Evolutionary conservation across 768 basidiomycete species (phyloP), one percentile per base, ranked within the genome.

Genomic region (Melanogaster broomeanus): DNA sequence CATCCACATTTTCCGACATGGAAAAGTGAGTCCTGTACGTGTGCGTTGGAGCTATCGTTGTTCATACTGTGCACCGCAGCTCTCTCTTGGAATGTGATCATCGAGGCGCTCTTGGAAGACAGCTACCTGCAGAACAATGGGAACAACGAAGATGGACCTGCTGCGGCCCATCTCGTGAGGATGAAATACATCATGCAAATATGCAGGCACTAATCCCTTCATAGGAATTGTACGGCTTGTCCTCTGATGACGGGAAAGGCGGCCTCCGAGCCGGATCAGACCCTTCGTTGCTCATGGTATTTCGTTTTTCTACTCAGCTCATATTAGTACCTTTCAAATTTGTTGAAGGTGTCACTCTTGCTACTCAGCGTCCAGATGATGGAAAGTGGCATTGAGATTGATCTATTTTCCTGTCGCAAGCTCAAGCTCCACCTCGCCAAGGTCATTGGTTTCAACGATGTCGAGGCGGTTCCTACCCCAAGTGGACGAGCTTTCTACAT

Each of bases 1-100:
- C 82, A 75, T n/a, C 74, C 85, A 0, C 79, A 87, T 67, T 85
- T 89, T 65, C 78, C 85, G 16, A 64, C 57, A 13, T 90, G 88
- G 88, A 73, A 74, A 77, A 75, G 88, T 87, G 57, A 45, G 66
- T 48, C 6, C 22, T n/a, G 5, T 30, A 16, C 11, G 16, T 42
- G 15, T n/a, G 30, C 13, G 25, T n/a, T 42, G 27, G 27, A 7
- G 16, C 16, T 9, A 28, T 48, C 25, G 12, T 31, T 31, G 12
- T 46, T 49, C 41, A 21, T 48, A 27, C 19, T 16, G 35, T 21
- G 10, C 21, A 48, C 40, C 21, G 2, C 49, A 89, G 87, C 88
- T 31, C 64, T 90, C 12, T 79, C 82, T 1, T 90, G 87, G 87
- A 74, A 78, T 25, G 73, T 72, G 22, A 76, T 90, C 25, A 67